Evolutionary conservation across 1,284 basidiomycete species (phyloP), one percentile per base, ranked within the genome.

Genomic region (Porogramme epimiltina): DNA sequence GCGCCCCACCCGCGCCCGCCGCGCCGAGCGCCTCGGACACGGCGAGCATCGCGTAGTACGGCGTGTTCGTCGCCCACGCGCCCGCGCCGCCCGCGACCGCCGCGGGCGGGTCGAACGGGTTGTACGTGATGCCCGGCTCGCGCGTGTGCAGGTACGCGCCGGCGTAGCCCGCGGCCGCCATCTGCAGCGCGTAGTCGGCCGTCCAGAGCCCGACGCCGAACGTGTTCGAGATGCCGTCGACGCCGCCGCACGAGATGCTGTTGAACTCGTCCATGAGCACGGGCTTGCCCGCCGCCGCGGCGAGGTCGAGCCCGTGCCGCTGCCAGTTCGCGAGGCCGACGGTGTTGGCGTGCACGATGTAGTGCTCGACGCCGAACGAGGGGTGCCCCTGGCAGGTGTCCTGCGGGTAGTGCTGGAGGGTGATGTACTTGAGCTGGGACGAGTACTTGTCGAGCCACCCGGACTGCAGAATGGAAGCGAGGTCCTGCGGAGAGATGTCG

Each of bases 191-290:
- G 58, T 80, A 79, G 56, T 83, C 79, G 9, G 75, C 58, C 0
- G 74, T 74, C 85, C 85, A 89, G 38, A 89, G 69, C 3, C 84
- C 74, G 3, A 79, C 80, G 5, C 75, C 84, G 59, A 87, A 88
- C 25, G 79, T 81, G 60, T 87, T 76, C 13, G 82, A 84, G 45
- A 87, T 64, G n/a, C 75, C 76, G 3, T 73, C 64, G 49, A 79
- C 72, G 16, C 87, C 87, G 51, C 85, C 84, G 66, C 87, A 89
- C 26, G 79, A 81, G 2, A 81, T 82, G 3, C 80, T 81, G 67
- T 87, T 88, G 62, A 83, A 86, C 64, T 88, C 85, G 45, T 81
- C 77, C 72, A 81, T 77, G 68, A 87, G 74, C 45, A 86, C 65
- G 9, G 74, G 71, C 56, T 76, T 59, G 8, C 50, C 54, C 5